Conservation (phyloP, 2,329 filamentous ascomycete species). For the Phyllosticta capitalensis region DNA sequence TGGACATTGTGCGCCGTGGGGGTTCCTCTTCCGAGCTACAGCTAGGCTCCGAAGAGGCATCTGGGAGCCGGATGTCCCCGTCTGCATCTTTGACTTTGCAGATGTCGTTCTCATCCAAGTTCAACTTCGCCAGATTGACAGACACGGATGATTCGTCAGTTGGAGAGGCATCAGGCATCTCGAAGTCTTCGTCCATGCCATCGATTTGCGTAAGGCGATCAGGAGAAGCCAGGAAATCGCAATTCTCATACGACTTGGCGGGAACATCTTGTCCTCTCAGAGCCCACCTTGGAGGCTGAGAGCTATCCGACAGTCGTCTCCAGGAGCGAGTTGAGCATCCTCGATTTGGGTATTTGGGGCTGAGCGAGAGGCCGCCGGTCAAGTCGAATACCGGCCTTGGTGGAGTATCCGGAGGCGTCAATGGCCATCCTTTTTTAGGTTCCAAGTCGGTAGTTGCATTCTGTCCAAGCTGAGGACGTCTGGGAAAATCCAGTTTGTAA, state of each 20-base stretch:
- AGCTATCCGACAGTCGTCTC: neutral
- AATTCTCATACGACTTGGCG: neutral
- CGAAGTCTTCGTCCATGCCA: slow-evolving; percentile 3
- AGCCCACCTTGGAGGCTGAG: neutral
- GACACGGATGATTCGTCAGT: neutral
- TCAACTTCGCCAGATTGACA: neutral
- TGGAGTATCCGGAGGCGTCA: neutral
- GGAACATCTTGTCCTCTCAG: neutral
- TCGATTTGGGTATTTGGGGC: neutral
- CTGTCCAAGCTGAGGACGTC: neutral
- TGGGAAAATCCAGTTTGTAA: neutral
- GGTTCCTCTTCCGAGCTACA: neutral
- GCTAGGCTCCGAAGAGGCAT: neutral
- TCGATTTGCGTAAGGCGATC: neutral
- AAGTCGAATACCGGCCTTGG: neutral
- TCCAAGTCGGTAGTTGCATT: neutral
- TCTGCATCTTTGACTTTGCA: neutral
- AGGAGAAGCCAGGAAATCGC: neutral
- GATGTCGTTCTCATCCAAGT: neutral
- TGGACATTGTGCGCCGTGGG: neutral
- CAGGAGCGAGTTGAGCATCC: neutral
- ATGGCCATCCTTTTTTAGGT: neutral
- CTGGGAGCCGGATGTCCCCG: slow-evolving; percentile 5
- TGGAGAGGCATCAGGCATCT: neutral
- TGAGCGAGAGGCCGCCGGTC: neutral